These are phyloP conservation scores for Monascus ruber DNA, from an alignment of 2,329 filamentous ascomycete species.

Conservation along the genomic window DNA sequence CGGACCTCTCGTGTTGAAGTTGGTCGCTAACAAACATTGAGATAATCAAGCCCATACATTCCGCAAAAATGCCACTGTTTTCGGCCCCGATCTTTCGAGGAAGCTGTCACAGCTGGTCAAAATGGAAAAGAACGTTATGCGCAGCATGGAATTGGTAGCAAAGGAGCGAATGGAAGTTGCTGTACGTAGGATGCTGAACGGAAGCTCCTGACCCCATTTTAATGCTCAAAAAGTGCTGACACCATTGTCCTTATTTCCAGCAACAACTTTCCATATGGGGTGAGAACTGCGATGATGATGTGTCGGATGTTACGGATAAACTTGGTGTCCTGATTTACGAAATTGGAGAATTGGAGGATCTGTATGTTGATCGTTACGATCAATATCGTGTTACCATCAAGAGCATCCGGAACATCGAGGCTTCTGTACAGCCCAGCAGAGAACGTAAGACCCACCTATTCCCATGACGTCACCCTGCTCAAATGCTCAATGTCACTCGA, in stretches of 20 bases:
- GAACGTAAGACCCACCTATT: conserved; percentile 56
- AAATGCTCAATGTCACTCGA: conserved; percentile 3
- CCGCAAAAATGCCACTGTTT: conserved; percentile 41
- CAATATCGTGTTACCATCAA: conserved; percentile 99
- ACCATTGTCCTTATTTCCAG: conserved; percentile 34
- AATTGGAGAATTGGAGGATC: conserved; percentile 94
- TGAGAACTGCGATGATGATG: conserved; percentile 88
- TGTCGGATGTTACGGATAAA: conserved; percentile 98
- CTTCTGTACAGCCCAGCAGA: conserved; percentile 92
- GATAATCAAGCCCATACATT: conserved; percentile 48
- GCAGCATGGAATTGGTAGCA: conserved; percentile 88
- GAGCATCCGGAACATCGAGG: conserved; percentile 98
- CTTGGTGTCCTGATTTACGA: conserved; percentile 95
- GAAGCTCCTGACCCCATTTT: neutral
- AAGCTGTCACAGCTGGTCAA: conserved; percentile 97
- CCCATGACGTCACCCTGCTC: neutral
- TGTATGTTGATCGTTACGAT: conserved; percentile 97
- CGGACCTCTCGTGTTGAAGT: neutral
- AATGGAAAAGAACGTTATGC: conserved; percentile 99
- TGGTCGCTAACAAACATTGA: neutral
- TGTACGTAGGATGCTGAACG: conserved; percentile 46
- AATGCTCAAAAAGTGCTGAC: conserved; percentile 4
- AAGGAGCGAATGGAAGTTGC: conserved; percentile 97
- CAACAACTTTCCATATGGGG: conserved; percentile 99
- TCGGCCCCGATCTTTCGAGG: conserved; percentile 79